Base-by-base conservation (phyloP, 164 flowering plant species). In the Vitis labrusca region DNA sequence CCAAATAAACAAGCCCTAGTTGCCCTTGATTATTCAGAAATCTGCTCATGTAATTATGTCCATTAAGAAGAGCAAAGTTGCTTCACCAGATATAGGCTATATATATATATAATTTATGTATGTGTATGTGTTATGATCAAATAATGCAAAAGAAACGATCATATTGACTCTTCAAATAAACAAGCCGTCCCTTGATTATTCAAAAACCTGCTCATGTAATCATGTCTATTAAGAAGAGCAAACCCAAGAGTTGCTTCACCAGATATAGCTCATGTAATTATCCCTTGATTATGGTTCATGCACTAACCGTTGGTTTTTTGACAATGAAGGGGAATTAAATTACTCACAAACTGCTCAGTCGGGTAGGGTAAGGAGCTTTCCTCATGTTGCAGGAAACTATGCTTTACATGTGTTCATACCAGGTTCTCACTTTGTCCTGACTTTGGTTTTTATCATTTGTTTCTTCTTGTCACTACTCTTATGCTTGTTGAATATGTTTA, bases 401-500 rank as follows among this genome's bases (percentile, higher is more conserved):
- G 96, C 98, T 23, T 67, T 93, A 16, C 96, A 95, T 76, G 90
- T 93, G 12, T 92, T 76, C 76, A 95, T 95, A 61, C 98, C 98
- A 79, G 98, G 98, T 92, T 62, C 44, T 9, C 62, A 30, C 17
- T 32, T n/a, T 37, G 44, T 37, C 44, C 44, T 37, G 44, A 37
- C 44, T 37, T 32, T 37, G 44, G 44, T 37, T 60, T 12, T 57
- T 74, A 1, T 0, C 5, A 3, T 71, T 60, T 12, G 9, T 4
- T 27, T 52, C 50, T 37, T 37, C 7, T 37, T 37, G 6, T 37
- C 44, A 23, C 32, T 23, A 5, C 17, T 54, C 53, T 44, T 37
- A 10, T 65, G 10, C 23, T 27, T 64, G 29, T 61, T 61, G 8
- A 61, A 37, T 61, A n/a, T 61, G 64, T n/a, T 61, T 32, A n/a